These are phyloP conservation scores for Apophysomyces elegans DNA, from an alignment of 371 early-diverging fungal genomes.

Conservation along the genomic window DNA sequence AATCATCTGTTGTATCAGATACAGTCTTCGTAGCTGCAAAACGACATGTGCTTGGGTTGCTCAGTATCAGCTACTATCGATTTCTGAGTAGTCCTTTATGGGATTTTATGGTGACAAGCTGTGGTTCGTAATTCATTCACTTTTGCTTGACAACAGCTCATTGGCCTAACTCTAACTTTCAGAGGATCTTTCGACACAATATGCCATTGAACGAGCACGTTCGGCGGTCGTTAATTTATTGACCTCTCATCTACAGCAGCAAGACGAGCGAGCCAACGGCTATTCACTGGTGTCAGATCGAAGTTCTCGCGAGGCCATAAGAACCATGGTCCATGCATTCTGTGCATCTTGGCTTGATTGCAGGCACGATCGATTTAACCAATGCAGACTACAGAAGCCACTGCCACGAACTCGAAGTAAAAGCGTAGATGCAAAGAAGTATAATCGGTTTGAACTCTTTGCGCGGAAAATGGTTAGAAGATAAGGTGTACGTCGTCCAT, in stretches of 20 bases:
- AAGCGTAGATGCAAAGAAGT: constrained; percentile 2
- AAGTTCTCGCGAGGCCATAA: constrained; percentile 4
- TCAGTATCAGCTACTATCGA: constrained; percentile 3
- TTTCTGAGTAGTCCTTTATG: constrained; percentile 4
- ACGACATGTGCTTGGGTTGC: constrained; percentile 3
- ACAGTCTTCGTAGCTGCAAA: not conserved
- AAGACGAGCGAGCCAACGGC: not conserved
- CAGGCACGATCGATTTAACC: not conserved
- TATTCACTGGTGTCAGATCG: not conserved
- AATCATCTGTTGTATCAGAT: not conserved
- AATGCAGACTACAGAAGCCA: not conserved
- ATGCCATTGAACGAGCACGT: not conserved
- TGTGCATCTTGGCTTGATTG: not conserved
- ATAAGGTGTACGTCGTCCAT: not conserved
- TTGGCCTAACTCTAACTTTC: not conserved
- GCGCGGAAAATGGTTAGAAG: not conserved
- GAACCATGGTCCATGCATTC: constrained; percentile 1
- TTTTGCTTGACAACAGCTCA: not conserved
- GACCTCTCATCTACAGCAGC: not conserved
- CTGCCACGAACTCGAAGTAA: not conserved
- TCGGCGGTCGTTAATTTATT: not conserved
- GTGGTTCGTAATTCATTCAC: not conserved
- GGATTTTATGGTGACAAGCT: constrained; percentile 9
- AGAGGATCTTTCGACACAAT: constrained; percentile 5
- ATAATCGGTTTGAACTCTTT: not conserved